Conservation (phyloP, 495 filamentous ascomycete species). For the Extremus antarcticus region DNA sequence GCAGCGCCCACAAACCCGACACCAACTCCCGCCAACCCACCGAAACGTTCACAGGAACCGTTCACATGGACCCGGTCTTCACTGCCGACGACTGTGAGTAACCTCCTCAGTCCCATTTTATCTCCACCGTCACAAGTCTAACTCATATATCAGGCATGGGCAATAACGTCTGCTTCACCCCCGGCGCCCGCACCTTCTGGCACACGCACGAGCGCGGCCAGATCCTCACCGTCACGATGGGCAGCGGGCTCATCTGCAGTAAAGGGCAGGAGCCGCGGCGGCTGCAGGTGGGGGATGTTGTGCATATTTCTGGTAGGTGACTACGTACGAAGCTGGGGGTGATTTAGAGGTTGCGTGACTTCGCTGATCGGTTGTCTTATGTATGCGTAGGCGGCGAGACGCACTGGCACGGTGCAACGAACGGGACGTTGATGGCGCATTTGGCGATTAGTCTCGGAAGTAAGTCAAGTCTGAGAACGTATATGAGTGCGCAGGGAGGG, state of each 20-base stretch:
- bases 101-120: not conserved
- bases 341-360: no score
- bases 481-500: not conserved
- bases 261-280: slow-evolving; percentile 12
- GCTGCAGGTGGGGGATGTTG: slow-evolving; percentile 19
- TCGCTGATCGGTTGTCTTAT: no score
- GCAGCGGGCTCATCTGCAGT: slow-evolving; percentile 14
- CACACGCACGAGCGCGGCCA: slow-evolving; percentile 20
- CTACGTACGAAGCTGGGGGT: no score
- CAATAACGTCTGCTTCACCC: slow-evolving; percentile 23
- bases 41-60: slow-evolving; percentile 19
- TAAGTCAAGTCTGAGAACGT: not conserved
- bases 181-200: slow-evolving; percentile 14
- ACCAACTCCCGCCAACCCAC: slow-evolving; percentile 18
- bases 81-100: slow-evolving; percentile 13
- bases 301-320: slow-evolving; percentile 15
- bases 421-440: slow-evolving; percentile 14
- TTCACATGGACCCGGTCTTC: slow-evolving; percentile 21
- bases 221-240: slow-evolving; percentile 20
- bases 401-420: slow-evolving; percentile 20
- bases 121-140: not conserved
- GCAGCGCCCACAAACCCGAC: slow-evolving; percentile 15
- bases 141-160: slow-evolving; percentile 11
- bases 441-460: slow-evolving; percentile 18
- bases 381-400: no score